Percentiles rank a stretch among this genome's conserved stretches.
Evolutionary conservation across 768 basidiomycete species (phyloP).

Genomic region (Leccinum fibrillosum): DNA sequence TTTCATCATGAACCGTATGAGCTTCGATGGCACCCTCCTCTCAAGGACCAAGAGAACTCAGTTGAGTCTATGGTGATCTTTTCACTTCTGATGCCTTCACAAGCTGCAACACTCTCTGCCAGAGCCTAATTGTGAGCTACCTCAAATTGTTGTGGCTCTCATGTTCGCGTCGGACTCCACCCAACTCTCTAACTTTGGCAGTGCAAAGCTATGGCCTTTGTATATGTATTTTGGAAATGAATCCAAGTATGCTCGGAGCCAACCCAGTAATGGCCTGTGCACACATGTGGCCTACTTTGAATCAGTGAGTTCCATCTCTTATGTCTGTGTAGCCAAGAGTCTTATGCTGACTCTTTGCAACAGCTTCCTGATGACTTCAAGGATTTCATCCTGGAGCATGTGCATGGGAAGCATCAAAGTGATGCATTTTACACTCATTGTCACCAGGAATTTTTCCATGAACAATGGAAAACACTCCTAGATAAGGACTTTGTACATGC

Average conservation of each 20-base stretch:
- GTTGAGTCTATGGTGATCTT: not conserved
- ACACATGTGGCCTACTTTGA: not conserved
- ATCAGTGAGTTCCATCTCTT: not conserved
- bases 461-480: not conserved
- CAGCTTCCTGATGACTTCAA: not conserved
- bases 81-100: not conserved
- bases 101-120: not conserved
- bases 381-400: not conserved
- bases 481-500: too few species aligned
- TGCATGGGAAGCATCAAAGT: not conserved
- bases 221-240: not conserved
- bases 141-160: not conserved
- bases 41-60: not conserved
- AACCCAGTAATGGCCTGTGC: not conserved
- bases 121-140: not conserved
- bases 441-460: not conserved
- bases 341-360: not conserved
- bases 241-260: not conserved
- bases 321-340: not conserved
- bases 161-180: not conserved
- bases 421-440: not conserved
- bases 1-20: not conserved
- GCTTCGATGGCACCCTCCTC: not conserved
- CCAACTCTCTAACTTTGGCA: not conserved
- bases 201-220: not conserved